Percentiles rank a stretch among this genome's conserved stretches.
Evolutionary conservation across 371 early-diverging fungal species (phyloP).

Genomic region (Lichtheimia ornata): DNA sequence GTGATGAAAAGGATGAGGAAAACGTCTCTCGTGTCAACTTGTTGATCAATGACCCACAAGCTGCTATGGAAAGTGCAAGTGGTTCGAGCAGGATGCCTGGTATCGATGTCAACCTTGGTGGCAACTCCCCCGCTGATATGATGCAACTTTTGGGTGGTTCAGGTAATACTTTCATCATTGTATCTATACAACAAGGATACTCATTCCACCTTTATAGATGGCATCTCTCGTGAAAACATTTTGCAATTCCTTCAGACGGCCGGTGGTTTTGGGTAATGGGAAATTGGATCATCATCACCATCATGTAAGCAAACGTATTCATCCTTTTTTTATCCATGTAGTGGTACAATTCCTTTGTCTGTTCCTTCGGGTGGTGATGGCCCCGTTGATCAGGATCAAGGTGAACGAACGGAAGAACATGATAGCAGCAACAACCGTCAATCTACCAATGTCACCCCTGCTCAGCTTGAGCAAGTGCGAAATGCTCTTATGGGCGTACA

Average conservation of each 20-base stretch:
- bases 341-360: slow-evolving; percentile 16
- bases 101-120: slow-evolving; percentile 9
- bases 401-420: slow-evolving; percentile 10
- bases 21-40: slow-evolving; percentile 52
- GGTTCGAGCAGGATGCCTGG: slow-evolving; percentile 11
- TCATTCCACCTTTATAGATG: background rate
- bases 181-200: background rate
- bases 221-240: slow-evolving; percentile 46
- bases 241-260: slow-evolving; percentile 51
- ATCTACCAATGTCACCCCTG: slow-evolving; percentile 10
- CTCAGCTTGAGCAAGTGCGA: slow-evolving; percentile 27
- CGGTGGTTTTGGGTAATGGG: slow-evolving; percentile 41
- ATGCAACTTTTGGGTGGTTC: slow-evolving; percentile 38
- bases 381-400: slow-evolving; percentile 21
- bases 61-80: slow-evolving; percentile 10
- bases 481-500: slow-evolving; percentile 24
- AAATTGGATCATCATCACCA: background rate
- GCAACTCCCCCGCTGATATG: slow-evolving; percentile 32
- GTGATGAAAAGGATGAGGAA: slow-evolving; percentile 59
- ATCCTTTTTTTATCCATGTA: background rate
- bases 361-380: slow-evolving; percentile 16
- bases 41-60: slow-evolving; percentile 60
- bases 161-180: no score
- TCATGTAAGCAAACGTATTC: background rate
- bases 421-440: slow-evolving; percentile 8